A percentile compares a stretch with the other conserved stretches of the same genome.
Evolutionary conservation across 345 rosid species (phyloP).

Genomic region (Brassica incana): DNA sequence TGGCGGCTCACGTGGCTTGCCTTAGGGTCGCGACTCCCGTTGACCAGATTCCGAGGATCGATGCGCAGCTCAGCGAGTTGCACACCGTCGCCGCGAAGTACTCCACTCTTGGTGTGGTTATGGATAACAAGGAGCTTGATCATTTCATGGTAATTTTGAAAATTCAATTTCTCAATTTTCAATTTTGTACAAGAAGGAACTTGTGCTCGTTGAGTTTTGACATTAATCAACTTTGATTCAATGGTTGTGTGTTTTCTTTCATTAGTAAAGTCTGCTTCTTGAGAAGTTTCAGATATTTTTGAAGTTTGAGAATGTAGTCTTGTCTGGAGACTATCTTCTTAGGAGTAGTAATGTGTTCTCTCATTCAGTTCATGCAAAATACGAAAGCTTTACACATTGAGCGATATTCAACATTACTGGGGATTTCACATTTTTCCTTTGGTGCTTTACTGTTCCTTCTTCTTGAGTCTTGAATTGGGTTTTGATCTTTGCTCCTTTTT

Average conservation of each 20-base stretch:
- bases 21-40: constrained; percentile 92
- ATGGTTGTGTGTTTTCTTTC: neutral
- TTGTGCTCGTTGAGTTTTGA: neutral
- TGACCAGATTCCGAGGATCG: constrained; percentile 91
- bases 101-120: constrained; percentile 46
- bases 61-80: constrained; percentile 88
- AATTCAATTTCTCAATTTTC: neutral
- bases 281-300: neutral
- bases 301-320: neutral
- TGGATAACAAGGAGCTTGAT: constrained; percentile 39
- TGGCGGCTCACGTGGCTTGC: constrained; percentile 87
- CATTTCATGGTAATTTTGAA: constrained; percentile 28
- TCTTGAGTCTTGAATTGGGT: neutral
- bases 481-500: neutral
- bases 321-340: neutral
- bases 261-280: neutral
- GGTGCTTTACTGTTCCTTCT: no score
- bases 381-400: neutral
- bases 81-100: constrained; percentile 84
- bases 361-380: neutral
- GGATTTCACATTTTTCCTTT: neutral
- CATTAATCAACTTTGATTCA: neutral
- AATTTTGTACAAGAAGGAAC: neutral
- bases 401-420: neutral
- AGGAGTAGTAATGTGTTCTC: neutral